Percentiles rank a stretch among this genome's conserved stretches.
Evolutionary conservation across 1,139 yeast species (phyloP).

Genomic region (Trichomonascaceae sp.): DNA sequence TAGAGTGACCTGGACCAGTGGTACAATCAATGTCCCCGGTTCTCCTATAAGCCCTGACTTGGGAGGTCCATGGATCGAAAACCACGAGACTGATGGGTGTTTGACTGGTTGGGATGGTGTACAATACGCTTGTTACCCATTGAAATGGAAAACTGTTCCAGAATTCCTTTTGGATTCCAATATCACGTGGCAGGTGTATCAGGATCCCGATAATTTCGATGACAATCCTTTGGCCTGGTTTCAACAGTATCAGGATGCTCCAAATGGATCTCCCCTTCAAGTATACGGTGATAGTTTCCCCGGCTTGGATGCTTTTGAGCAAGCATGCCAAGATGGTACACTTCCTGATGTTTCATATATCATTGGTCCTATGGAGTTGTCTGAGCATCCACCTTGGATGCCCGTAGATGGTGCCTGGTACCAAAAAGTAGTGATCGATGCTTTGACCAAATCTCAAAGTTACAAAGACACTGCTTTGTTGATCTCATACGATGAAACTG

Average conservation of each 20-base stretch:
- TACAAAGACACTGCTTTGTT: slow-evolving; percentile 20
- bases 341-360: slow-evolving; percentile 23
- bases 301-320: slow-evolving; percentile 16
- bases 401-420: slow-evolving; percentile 23
- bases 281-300: slow-evolving; percentile 13
- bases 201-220: slow-evolving; percentile 21
- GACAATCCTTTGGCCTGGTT: slow-evolving; percentile 23
- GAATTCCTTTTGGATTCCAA: slow-evolving; percentile 18
- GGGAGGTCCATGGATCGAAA: slow-evolving; percentile 26
- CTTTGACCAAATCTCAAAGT: slow-evolving; percentile 16
- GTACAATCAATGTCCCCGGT: slow-evolving; percentile 21
- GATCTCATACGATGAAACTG: slow-evolving; percentile 23
- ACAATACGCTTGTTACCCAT: slow-evolving; percentile 19
- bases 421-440: slow-evolving; percentile 16
- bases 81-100: slow-evolving; percentile 21
- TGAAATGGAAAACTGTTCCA: slow-evolving; percentile 23
- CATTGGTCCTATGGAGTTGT: slow-evolving; percentile 19
- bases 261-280: slow-evolving; percentile 16
- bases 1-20: slow-evolving; percentile 26
- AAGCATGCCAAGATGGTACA: slow-evolving; percentile 19
- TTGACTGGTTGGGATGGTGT: slow-evolving; percentile 2
- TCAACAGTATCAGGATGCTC: slow-evolving; percentile 15
- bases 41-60: not conserved
- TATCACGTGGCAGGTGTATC: slow-evolving; percentile 23
- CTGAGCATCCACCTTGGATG: slow-evolving; percentile 22